A percentile compares a stretch with the other conserved stretches of the same genome.
Evolutionary conservation across 2,329 filamentous ascomycete species (phyloP).

Genomic region (Myotisia sp.): DNA sequence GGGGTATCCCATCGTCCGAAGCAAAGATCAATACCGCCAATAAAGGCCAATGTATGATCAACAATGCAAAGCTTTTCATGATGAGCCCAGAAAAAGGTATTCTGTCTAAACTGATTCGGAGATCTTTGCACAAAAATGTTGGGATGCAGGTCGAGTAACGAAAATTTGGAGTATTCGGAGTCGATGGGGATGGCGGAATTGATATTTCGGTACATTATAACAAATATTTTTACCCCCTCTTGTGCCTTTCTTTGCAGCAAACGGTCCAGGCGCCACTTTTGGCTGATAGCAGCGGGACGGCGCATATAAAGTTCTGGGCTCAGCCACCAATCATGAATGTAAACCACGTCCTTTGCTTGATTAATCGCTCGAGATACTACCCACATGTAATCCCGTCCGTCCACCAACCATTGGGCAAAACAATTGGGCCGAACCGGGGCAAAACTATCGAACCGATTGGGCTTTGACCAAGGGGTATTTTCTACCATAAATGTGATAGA

Average conservation of each 20-base stretch:
- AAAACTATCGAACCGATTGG: slow-evolving; percentile 77
- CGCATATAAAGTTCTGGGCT: slow-evolving; percentile 78
- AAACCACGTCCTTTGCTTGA: slow-evolving; percentile 79
- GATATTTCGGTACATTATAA: slow-evolving; percentile 83
- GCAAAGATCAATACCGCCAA: slow-evolving; percentile 86
- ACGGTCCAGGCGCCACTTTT: slow-evolving; percentile 77
- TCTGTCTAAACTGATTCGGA: slow-evolving; percentile 95
- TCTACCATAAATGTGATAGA: slow-evolving; percentile 77
- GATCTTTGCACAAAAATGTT: slow-evolving; percentile 97
- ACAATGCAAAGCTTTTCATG: slow-evolving; percentile 97
- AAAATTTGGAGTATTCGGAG: slow-evolving; percentile 95
- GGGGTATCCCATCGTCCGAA: slow-evolving; percentile 88
- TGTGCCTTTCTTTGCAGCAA: slow-evolving; percentile 79
- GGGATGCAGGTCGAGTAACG: slow-evolving; percentile 81
- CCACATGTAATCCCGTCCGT: slow-evolving; percentile 91
- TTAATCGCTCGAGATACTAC: slow-evolving; percentile 85
- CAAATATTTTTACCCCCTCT: slow-evolving; percentile 83
- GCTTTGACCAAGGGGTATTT: slow-evolving; percentile 68
- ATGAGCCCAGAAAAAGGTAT: slow-evolving; percentile 98
- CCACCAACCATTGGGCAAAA: slow-evolving; percentile 90
- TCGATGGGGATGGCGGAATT: slow-evolving; percentile 95
- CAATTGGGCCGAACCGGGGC: slow-evolving; percentile 79
- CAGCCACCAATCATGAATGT: slow-evolving; percentile 91
- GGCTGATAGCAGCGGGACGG: slow-evolving; percentile 65
- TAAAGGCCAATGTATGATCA: slow-evolving; percentile 84